Percentiles rank a stretch among this genome's conserved stretches.
Conservation (phyloP, 2,329 filamentous ascomycete species). For the Xylaria sp. region DNA sequence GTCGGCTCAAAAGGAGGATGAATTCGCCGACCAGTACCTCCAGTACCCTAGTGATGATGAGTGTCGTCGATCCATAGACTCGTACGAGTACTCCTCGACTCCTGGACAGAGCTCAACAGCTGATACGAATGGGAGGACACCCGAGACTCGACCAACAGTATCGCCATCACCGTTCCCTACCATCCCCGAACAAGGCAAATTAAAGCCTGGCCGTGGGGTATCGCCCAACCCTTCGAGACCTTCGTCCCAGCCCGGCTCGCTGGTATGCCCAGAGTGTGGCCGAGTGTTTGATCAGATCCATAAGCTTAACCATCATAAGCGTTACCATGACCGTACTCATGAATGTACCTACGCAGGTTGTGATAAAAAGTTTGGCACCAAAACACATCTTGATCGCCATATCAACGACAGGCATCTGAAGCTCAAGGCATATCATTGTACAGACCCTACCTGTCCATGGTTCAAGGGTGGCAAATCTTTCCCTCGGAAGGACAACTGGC, state of each 20-base stretch:
- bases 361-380: constrained; percentile 68
- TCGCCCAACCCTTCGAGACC: constrained; percentile 46
- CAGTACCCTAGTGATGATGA: constrained; percentile 48
- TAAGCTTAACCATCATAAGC: constrained; percentile 70
- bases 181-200: constrained; percentile 41
- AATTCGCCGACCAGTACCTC: constrained; percentile 45
- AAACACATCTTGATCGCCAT: constrained; percentile 70
- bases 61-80: constrained; percentile 46
- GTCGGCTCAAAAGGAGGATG: constrained; percentile 32
- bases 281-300: constrained; percentile 67
- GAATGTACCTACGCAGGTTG: constrained; percentile 58
- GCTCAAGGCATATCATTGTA: constrained; percentile 69
- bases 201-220: constrained; percentile 43
- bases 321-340: constrained; percentile 69
- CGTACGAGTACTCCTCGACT: constrained; percentile 47
- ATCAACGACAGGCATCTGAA: constrained; percentile 71
- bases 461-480: constrained; percentile 70
- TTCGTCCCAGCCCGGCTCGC: constrained; percentile 39
- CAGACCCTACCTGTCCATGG: constrained; percentile 64
- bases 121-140: constrained; percentile 49
- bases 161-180: constrained; percentile 48
- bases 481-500: constrained; percentile 72
- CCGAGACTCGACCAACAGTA: constrained; percentile 48
- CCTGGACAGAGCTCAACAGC: constrained; percentile 48
- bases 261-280: constrained; percentile 57